phyloP scores from a whole-genome alignment of 345 rosid genomes.

The Angophora floribunda region DNA sequence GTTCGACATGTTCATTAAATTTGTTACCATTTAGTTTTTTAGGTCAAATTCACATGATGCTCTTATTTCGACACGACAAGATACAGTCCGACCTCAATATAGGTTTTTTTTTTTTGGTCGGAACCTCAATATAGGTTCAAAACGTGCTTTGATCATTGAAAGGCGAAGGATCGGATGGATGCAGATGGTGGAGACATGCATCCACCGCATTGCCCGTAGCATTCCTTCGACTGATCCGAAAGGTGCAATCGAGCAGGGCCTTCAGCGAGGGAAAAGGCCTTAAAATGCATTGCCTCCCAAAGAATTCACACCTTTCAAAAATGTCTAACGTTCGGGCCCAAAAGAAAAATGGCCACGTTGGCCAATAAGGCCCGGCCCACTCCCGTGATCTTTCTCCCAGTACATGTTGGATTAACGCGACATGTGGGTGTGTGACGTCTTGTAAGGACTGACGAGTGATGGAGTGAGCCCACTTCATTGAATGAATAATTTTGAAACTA shows the following conservation, averaged over 20 bases:
- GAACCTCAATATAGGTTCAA: background rate
- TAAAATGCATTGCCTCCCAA: background rate
- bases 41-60: background rate
- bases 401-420: background rate
- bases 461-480: background rate
- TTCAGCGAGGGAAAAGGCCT: background rate
- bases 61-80: background rate
- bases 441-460: background rate
- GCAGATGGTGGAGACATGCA: background rate
- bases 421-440: background rate
- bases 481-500: background rate
- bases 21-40: background rate
- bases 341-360: background rate
- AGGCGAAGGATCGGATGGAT: background rate
- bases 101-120: too few relatives aligned
- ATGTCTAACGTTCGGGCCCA: background rate
- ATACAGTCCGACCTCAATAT: rapidly evolving
- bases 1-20: background rate
- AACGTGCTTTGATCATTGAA: background rate
- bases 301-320: background rate
- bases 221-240: background rate
- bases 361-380: background rate
- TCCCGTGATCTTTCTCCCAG: background rate
- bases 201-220: background rate
- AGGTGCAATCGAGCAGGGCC: background rate